Base-by-base conservation (phyloP, 192 early-diverging fungal species). In the Coemansia sp. region DNA sequence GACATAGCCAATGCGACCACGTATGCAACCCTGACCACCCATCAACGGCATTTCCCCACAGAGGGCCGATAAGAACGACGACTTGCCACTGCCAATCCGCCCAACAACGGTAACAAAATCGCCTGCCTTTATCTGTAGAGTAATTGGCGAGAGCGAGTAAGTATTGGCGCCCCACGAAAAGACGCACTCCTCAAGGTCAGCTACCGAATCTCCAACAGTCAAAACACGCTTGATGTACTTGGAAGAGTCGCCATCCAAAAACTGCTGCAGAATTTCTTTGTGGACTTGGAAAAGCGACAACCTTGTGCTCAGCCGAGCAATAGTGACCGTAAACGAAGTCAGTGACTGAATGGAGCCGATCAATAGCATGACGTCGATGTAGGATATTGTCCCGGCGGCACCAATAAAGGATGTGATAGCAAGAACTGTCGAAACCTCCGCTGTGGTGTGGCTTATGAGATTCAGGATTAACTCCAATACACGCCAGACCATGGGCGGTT, bases 21-120 rank as follows among this genome's bases (percentile, higher is more conserved):
- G 77, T 6, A 96, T 53, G 31, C 68, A 75, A 2, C 94, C 93
- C 7, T 84, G 73, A 6, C 93, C 94, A 21, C 64, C 64, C 3
- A 82, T 56, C 64, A 89, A 83, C 37, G 91, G 89, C 91, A 95
- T 97, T 77, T 99, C 95, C 11, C 92, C 85, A 65, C 93, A 92
- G 8, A 93, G 72, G 0, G 89, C 77, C 0, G 75, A 72, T 14
- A 93, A 71, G 63, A 94, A 78, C 56, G 84, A 87, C 21, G 78
- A 81, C 59, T 92, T 93, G 3, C 91, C 90, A 13, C 91, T 88
- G 21, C 93, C 93, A n/a, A 92, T 88, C 0, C 94, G 81, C 5
- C 95, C 94, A 33, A 95, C 91, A 2, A 95, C 83, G n/a, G 89
- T 89, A 59, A 93, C 86, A 65, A 89, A 88, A 24, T 90, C 89